These are phyloP conservation scores for Iberis pinnata DNA, from an alignment of 345 rosid species.

Conservation along the genomic window DNA sequence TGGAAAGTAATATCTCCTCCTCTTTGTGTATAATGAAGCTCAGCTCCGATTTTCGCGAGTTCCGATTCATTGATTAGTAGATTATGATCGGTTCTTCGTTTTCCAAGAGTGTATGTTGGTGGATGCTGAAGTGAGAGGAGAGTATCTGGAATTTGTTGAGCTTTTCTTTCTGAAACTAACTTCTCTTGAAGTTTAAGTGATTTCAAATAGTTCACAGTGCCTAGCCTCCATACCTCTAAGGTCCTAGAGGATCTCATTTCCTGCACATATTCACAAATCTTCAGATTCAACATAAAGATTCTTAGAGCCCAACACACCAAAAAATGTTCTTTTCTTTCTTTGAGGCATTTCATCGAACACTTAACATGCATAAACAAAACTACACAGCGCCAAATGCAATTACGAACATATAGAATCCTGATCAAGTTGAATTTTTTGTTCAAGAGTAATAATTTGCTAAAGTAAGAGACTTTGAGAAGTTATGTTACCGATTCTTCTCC, in stretches of 20 bases:
- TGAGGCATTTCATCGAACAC: constrained; percentile 33
- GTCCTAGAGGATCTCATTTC: constrained; percentile 51
- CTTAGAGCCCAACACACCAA: too few species aligned
- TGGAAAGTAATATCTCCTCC: constrained; percentile 92
- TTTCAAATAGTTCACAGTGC: constrained; percentile 58
- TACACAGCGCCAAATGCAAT: neutral
- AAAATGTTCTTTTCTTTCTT: too few species aligned
- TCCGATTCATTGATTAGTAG: constrained; percentile 56
- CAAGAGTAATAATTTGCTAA: neutral
- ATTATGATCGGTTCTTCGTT: constrained; percentile 70
- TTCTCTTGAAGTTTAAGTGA: constrained; percentile 80
- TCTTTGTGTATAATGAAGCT: constrained; percentile 82
- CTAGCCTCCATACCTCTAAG: constrained; percentile 72
- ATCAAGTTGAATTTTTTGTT: neutral
- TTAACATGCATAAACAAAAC: neutral
- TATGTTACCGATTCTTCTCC: constrained; percentile 9
- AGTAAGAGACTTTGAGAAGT: constrained; percentile 11
- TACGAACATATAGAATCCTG: neutral
- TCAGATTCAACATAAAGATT: neutral
- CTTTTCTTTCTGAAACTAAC: constrained; percentile 50
- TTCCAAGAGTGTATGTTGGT: constrained; percentile 77
- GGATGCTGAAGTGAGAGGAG: constrained; percentile 78
- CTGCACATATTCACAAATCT: constrained; percentile 25
- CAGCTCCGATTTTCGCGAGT: constrained; percentile 61
- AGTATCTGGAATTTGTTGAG: constrained; percentile 48